phyloP scores from a whole-genome alignment of 2,329 filamentous ascomycete genomes.

The Fusarium multiceps region DNA sequence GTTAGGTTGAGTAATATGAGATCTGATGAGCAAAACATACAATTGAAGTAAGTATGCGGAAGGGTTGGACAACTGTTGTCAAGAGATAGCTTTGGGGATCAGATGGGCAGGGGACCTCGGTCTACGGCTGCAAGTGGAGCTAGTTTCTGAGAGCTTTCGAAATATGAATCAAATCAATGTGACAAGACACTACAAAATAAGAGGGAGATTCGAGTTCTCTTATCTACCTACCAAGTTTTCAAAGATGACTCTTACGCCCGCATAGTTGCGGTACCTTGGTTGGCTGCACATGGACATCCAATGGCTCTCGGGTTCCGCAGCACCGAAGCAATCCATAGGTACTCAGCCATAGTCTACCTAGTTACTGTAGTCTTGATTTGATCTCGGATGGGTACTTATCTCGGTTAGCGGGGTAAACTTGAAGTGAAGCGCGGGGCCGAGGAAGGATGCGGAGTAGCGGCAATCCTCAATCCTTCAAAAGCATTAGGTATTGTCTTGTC shows the following conservation, averaged over 20 bases:
- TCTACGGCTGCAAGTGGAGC: constrained; percentile 13
- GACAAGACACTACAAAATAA: background rate
- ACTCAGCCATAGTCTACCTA: background rate
- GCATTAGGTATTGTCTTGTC: background rate
- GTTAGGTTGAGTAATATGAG: background rate
- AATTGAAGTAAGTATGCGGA: background rate
- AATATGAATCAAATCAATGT: background rate
- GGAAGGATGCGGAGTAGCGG: constrained; percentile 27
- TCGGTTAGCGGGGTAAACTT: constrained; percentile 41
- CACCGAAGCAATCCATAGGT: constrained; percentile 32
- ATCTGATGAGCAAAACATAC: background rate
- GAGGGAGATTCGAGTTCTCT: constrained; percentile 24
- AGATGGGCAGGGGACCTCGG: constrained; percentile 24
- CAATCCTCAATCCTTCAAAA: constrained; percentile 4
- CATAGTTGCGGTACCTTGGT: constrained; percentile 22
- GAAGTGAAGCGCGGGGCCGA: constrained; percentile 4
- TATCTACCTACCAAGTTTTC: constrained; percentile 18
- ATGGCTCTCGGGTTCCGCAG: constrained; percentile 33
- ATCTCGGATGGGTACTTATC: constrained; percentile 16
- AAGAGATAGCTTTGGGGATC: background rate
- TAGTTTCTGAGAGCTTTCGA: constrained; percentile 19
- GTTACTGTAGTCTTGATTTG: constrained; percentile 2
- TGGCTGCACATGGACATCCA: background rate
- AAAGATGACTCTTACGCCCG: constrained; percentile 1
- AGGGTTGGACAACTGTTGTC: background rate